Evolutionary conservation across 352 stramenopile genomes (phyloP), one percentile per base, ranked within the genome.

Genomic region (Phytophthora nicotianae): DNA sequence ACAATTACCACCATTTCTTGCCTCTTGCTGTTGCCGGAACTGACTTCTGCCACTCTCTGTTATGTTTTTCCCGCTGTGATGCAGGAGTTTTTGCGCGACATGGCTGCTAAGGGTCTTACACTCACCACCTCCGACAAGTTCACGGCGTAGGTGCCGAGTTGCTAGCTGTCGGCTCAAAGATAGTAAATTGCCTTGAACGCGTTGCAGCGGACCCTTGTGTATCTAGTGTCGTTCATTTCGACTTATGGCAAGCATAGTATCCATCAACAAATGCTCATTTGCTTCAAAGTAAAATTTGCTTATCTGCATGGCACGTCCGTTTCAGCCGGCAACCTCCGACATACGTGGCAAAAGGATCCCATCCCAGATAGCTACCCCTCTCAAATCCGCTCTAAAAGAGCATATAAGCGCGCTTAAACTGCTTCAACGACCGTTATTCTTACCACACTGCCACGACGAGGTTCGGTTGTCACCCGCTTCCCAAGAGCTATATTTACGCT

Each of bases 41-140:
- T 64, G 26, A 72, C 24, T 37, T 23, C 46, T 21, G 1, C 46
- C 16, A n/a, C 38, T 26, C n/a, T 32, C 46, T 27, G 17, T 10
- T 38, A 5, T 56, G 32, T 5, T 53, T 45, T 41, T 32, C 24
- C 6, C n/a, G 5, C 16, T 58, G 16, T 9, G 27, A 53, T 48
- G 24, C 58, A 86, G 79, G 50, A 83, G 58, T 90, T 90, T 57
- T 52, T 90, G 33, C 60, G 62, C 27, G 77, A 90, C 51, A 92
- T 92, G 83, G 66, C 59, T 3, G 68, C 74, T 16, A 76, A 79
- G 62, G 83, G 83, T 0, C 45, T 92, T 8, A 87, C 73, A 19
- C 77, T 92, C 21, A 88, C 74, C n/a, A 84, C 75, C 11, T 86
- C 81, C 3, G 66, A 46, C 16, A 65, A 81, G 11, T 89, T 91